Conservation (phyloP, 2,329 filamentous ascomycete genomes). For the Colletotrichum acutatum region DNA sequence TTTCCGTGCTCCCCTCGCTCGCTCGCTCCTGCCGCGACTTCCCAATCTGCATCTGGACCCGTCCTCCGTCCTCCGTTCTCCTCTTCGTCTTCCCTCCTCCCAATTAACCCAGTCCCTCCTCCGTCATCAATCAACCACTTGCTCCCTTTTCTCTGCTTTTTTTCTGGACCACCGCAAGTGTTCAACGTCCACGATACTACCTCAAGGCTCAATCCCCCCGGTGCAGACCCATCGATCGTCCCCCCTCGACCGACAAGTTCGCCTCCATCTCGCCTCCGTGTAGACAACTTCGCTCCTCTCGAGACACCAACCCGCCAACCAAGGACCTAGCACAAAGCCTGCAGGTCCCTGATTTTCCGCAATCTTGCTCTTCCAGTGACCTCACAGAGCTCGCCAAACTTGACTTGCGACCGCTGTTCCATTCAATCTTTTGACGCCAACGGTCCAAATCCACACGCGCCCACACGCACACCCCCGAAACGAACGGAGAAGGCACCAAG, state of each 20-base stretch:
- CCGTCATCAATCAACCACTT: not conserved
- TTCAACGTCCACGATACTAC: conserved; percentile 11
- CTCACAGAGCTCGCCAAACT: not conserved
- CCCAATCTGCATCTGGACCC: not conserved
- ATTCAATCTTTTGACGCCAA: conserved; percentile 5
- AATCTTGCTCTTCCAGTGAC: conserved; percentile 1
- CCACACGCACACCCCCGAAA: not conserved
- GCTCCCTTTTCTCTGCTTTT: not conserved
- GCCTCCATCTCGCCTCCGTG: conserved; percentile 31
- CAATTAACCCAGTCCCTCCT: not conserved
- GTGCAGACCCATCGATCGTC: conserved; percentile 27
- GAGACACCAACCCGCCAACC: conserved; percentile 1
- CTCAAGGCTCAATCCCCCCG: not conserved
- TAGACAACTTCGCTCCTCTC: conserved; percentile 12
- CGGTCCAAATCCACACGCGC: not conserved
- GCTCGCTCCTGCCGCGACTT: conserved; percentile 1
- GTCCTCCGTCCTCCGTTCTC: conserved; percentile 3
- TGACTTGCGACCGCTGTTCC: not conserved
- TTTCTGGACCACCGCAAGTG: not conserved
- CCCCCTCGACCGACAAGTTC: conserved; percentile 25
- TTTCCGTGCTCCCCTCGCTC: not conserved
- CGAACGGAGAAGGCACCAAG: not conserved
- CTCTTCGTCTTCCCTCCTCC: not conserved
- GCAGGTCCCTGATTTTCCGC: not conserved
- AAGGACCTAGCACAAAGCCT: not conserved